A percentile compares a stretch with the other conserved stretches of the same genome.
Evolutionary conservation across 306 rosid species (phyloP).

Genomic region (Casuarina equisetifolia): DNA sequence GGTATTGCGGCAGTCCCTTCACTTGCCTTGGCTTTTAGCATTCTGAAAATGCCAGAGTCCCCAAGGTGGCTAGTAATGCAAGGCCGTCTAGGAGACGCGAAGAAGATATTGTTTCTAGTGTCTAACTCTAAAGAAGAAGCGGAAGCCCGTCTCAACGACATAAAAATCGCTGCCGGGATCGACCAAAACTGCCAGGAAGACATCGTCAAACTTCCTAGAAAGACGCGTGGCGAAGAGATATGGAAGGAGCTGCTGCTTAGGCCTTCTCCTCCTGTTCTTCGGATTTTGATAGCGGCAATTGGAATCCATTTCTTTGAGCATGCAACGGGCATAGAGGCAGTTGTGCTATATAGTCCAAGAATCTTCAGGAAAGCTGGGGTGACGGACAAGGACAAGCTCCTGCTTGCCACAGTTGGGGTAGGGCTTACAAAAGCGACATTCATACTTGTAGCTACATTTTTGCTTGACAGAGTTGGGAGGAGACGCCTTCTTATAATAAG

Average conservation of each 20-base stretch:
- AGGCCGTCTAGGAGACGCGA: constrained; percentile 58
- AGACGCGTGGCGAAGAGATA: constrained; percentile 38
- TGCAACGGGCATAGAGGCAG: constrained; percentile 79
- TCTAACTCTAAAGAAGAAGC: constrained; percentile 59
- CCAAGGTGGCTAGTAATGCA: constrained; percentile 87
- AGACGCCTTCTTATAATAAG: constrained; percentile 55
- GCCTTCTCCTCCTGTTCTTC: constrained; percentile 58
- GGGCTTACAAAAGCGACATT: constrained; percentile 61
- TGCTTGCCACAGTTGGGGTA: constrained; percentile 65
- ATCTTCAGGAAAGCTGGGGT: constrained; percentile 77
- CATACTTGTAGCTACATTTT: constrained; percentile 46
- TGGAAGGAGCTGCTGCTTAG: constrained; percentile 62
- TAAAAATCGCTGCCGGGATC: constrained; percentile 56
- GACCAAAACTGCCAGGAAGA: constrained; percentile 36
- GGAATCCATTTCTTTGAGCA: constrained; percentile 86
- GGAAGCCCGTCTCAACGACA: constrained; percentile 47
- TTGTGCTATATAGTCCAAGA: constrained; percentile 75
- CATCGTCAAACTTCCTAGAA: not conserved
- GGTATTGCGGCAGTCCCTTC: constrained; percentile 78
- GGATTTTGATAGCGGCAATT: constrained; percentile 63
- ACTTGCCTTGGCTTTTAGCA: constrained; percentile 40
- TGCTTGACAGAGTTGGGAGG: constrained; percentile 69
- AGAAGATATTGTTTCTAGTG: constrained; percentile 35
- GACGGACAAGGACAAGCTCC: constrained; percentile 49
- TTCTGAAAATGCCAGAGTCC: constrained; percentile 77